These are phyloP conservation scores for Pythium oligandrum DNA, from an alignment of 352 stramenopile genomes.

Conservation along the genomic window DNA sequence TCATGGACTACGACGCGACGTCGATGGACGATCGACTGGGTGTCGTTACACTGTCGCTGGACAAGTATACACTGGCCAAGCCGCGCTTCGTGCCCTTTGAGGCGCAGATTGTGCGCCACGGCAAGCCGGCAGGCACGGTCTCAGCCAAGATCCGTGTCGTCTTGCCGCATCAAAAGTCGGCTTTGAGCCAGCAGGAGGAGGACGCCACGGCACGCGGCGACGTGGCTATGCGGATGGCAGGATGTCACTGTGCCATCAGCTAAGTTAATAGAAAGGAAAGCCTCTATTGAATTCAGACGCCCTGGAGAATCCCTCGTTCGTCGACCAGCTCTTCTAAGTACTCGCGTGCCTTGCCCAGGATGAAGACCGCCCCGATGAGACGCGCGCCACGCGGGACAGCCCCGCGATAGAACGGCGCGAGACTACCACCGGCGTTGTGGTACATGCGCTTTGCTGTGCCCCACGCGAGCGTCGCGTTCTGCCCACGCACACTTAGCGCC, in stretches of 20 bases:
- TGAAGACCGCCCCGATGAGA: conserved; percentile 80
- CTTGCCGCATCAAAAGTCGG: conserved; percentile 38
- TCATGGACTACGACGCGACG: conserved; percentile 83
- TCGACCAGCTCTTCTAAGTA: conserved; percentile 69
- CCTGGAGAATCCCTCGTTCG: conserved; percentile 47
- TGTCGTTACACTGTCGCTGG: conserved; percentile 51
- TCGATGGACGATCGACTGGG: conserved; percentile 69
- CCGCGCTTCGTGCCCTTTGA: conserved; percentile 59
- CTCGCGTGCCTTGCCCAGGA: conserved; percentile 69
- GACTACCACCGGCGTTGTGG: conserved; percentile 29
- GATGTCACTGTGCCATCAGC: conserved; percentile 29
- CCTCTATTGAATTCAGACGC: conserved; percentile 4
- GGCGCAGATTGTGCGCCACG: conserved; percentile 34
- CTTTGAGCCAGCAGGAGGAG: not conserved
- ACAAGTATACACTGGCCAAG: conserved; percentile 37
- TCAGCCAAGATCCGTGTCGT: conserved; percentile 54
- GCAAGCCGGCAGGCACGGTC: conserved; percentile 46
- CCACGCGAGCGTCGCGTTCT: conserved; percentile 33
- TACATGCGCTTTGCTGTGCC: conserved; percentile 43
- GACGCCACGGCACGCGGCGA: conserved; percentile 6
- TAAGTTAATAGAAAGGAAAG: conserved; percentile 3
- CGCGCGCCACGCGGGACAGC: conserved; percentile 69
- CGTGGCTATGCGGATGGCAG: conserved; percentile 21
- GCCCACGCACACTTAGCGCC: conserved; percentile 34
- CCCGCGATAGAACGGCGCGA: conserved; percentile 62